phyloP scores from a whole-genome alignment of 257 asterid species.

The Voacanga thouarsii region DNA sequence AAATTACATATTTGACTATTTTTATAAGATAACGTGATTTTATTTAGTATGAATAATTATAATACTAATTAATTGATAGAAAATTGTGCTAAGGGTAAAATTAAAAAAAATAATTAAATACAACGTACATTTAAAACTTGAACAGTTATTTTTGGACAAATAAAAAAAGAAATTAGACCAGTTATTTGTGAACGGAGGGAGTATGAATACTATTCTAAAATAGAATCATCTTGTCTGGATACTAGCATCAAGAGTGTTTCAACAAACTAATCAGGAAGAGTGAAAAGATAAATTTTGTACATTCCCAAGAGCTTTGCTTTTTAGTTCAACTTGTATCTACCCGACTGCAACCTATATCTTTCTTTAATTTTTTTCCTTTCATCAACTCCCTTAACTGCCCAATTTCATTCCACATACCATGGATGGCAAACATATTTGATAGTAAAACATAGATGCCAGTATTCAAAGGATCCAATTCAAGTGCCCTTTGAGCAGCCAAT shows the following conservation, averaged over 20 bases:
- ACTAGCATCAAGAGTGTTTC: not conserved
- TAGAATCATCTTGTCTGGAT: not conserved
- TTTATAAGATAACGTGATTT: no score
- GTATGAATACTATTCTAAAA: not conserved
- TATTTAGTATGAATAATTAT: no score
- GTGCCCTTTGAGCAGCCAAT: slow-evolving; percentile 74
- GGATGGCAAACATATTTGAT: slow-evolving; percentile 72
- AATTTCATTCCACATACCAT: slow-evolving; percentile 75
- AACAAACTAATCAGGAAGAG: not conserved
- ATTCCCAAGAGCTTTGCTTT: not conserved
- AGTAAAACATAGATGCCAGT: slow-evolving; percentile 65
- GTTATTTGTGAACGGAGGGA: no score
- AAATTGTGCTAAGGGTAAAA: no score
- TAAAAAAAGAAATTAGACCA: no score
- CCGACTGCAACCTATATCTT: slow-evolving; percentile 71
- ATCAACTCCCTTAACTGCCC: slow-evolving; percentile 58
- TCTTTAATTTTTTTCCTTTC: slow-evolving; percentile 59
- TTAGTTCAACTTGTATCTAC: slow-evolving; percentile 26
- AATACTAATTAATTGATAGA: no score
- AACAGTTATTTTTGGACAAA: no score
- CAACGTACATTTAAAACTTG: no score
- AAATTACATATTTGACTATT: no score
- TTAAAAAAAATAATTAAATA: no score
- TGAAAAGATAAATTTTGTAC: no score
- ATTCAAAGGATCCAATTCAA: slow-evolving; percentile 61